phyloP scores from a whole-genome alignment of 331 rosid genomes.

The Stylosanthes scabra region DNA sequence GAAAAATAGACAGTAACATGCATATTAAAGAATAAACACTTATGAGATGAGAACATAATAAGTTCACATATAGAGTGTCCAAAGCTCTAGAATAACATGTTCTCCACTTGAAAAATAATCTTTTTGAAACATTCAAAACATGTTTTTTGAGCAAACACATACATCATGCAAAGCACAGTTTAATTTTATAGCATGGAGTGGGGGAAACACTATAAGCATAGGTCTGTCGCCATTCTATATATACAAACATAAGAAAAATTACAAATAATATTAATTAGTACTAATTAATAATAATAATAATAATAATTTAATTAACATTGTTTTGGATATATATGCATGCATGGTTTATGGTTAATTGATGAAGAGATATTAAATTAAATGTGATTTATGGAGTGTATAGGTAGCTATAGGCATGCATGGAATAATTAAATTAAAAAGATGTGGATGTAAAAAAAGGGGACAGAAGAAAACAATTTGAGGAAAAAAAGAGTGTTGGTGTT shows the following conservation, averaged over 20 bases:
- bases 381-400: slow-evolving; percentile 2
- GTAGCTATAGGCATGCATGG: not conserved
- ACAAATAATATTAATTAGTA: not conserved
- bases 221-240: slow-evolving; percentile 35
- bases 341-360: not conserved
- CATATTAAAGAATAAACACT: not conserved
- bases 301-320: not conserved
- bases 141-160: slow-evolving; percentile 19
- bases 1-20: too few species aligned
- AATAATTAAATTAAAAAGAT: not conserved
- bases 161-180: slow-evolving; percentile 5
- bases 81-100: not conserved
- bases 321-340: not conserved
- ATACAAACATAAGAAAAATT: slow-evolving; percentile 1
- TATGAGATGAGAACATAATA: not conserved
- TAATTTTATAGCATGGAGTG: slow-evolving; percentile 17
- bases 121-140: slow-evolving; percentile 21
- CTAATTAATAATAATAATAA: too few species aligned
- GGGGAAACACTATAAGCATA: slow-evolving; percentile 46
- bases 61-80: not conserved
- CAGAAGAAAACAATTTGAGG: slow-evolving; percentile 54
- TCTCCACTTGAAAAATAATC: not conserved
- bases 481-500: slow-evolving; percentile 49
- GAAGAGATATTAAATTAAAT: not conserved
- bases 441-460: slow-evolving; percentile 47